These are phyloP conservation scores for Metschnikowia aberdeeniae DNA, from an alignment of 805 yeast genomes.

Conservation along the genomic window DNA sequence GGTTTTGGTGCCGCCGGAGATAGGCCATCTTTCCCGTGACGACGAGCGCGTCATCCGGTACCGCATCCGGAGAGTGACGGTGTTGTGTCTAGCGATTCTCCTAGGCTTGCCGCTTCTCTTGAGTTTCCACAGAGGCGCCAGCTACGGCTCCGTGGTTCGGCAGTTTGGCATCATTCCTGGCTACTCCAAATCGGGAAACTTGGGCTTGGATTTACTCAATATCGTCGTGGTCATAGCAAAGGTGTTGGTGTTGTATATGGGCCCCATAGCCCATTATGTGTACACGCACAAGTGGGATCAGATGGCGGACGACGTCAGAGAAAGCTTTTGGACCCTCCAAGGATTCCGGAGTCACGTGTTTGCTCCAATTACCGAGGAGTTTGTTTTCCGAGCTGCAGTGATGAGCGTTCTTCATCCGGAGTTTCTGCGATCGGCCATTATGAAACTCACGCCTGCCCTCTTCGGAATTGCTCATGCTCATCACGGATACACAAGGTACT, in stretches of 20 bases:
- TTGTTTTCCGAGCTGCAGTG: constrained; percentile 56
- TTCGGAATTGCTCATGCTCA: constrained; percentile 81
- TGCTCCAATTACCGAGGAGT: constrained; percentile 79
- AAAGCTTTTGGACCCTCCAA: constrained; percentile 25
- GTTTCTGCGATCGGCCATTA: constrained; percentile 2
- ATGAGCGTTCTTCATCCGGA: constrained; percentile 22
- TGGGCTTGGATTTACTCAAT: constrained; percentile 13
- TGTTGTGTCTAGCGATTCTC: constrained; percentile 27
- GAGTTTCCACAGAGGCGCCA: constrained; percentile 1
- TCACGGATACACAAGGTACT: constrained; percentile 54
- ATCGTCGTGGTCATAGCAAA: constrained; percentile 9
- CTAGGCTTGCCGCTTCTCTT: constrained; percentile 25
- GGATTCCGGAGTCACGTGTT: constrained; percentile 56
- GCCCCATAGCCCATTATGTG: constrained; percentile 18
- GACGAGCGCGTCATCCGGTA: constrained; percentile 40
- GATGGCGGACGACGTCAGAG: constrained; percentile 16
- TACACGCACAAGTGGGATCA: constrained; percentile 2
- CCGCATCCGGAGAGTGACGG: constrained; percentile 36
- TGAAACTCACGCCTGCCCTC: constrained; percentile 43
- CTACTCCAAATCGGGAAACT: constrained; percentile 11
- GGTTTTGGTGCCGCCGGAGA: constrained; percentile 20
- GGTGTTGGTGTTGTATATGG: constrained; percentile 18
- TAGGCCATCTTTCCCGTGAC: constrained; percentile 32
- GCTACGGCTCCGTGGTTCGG: constrained; percentile 9
- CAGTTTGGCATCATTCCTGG: constrained; percentile 38